Conservation (phyloP, 2,329 filamentous ascomycete genomes). For the Aspergillus phoenicis region DNA sequence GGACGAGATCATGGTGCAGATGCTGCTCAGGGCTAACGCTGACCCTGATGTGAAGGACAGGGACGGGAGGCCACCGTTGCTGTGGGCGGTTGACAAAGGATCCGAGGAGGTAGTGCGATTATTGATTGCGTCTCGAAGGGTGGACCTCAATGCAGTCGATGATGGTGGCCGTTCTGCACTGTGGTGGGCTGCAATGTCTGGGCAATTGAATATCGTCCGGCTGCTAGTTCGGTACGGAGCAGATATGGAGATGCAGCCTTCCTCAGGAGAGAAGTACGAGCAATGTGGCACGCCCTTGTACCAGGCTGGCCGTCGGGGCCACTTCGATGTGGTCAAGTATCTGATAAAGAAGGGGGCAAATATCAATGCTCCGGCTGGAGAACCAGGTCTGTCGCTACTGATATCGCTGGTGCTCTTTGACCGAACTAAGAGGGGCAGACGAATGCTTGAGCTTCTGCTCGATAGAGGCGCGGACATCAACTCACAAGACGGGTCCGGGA, state of each 20-base stretch:
- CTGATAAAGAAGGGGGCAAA: constrained; percentile 29
- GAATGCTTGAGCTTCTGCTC: constrained; percentile 25
- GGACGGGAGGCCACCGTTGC: constrained; percentile 18
- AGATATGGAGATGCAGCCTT: constrained; percentile 19
- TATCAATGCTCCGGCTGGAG: constrained; percentile 23
- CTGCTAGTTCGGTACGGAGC: constrained; percentile 25
- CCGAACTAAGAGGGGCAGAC: constrained; percentile 20
- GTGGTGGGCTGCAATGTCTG: constrained; percentile 28
- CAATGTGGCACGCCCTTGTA: constrained; percentile 25
- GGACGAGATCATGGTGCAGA: constrained; percentile 18
- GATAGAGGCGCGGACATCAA: constrained; percentile 30
- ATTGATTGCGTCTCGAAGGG: constrained; percentile 26
- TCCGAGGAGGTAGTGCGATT: constrained; percentile 28
- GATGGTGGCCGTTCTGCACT: constrained; percentile 23
- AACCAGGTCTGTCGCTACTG: constrained; percentile 22
- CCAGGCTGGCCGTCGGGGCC: constrained; percentile 26
- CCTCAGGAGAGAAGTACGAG: constrained; percentile 7
- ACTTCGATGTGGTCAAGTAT: constrained; percentile 30
- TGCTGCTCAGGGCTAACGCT: constrained; percentile 23
- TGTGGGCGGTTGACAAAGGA: constrained; percentile 24
- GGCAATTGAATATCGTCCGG: constrained; percentile 22
- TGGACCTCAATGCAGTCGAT: constrained; percentile 25
- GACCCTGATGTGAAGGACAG: constrained; percentile 12
- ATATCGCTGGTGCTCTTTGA: constrained; percentile 24
- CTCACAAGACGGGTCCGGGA: constrained; percentile 21